Percentiles rank a stretch among this genome's conserved stretches.
These are phyloP conservation scores for Ustilago cynodontis DNA, from an alignment of 1,284 basidiomycete genomes.

Conservation along the genomic window DNA sequence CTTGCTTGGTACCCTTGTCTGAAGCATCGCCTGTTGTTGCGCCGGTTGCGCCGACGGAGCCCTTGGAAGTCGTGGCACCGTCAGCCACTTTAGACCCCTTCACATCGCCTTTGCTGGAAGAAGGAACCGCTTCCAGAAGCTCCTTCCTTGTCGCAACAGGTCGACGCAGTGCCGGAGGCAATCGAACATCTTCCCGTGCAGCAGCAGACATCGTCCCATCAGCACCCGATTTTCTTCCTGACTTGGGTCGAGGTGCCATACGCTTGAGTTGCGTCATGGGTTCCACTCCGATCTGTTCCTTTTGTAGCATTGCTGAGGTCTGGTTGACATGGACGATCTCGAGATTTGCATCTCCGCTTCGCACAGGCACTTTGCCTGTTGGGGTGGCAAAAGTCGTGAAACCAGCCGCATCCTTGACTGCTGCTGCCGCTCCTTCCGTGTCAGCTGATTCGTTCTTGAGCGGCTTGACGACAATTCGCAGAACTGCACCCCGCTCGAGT, in stretches of 20 bases:
- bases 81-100: slow-evolving; percentile 8
- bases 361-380: slow-evolving; percentile 42
- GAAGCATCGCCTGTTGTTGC: neutral
- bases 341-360: slow-evolving; percentile 41
- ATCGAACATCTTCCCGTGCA: slow-evolving; percentile 20
- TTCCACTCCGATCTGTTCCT: slow-evolving; percentile 48
- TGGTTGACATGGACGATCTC: slow-evolving; percentile 62
- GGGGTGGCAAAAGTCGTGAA: slow-evolving; percentile 31
- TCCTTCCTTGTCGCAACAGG: slow-evolving; percentile 28
- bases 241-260: slow-evolving; percentile 23
- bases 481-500: slow-evolving; percentile 46
- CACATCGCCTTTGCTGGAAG: neutral
- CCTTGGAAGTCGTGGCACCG: neutral
- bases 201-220: neutral
- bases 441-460: slow-evolving; percentile 22
- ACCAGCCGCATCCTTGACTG: slow-evolving; percentile 15
- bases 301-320: slow-evolving; percentile 65
- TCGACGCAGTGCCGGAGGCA: slow-evolving; percentile 34
- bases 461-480: slow-evolving; percentile 50
- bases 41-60: neutral
- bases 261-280: slow-evolving; percentile 48
- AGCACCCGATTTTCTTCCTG: slow-evolving; percentile 30
- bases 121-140: slow-evolving; percentile 12
- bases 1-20: slow-evolving; percentile 14
- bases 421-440: slow-evolving; percentile 5